Base-by-base conservation (phyloP, 768 basidiomycete genomes). In the Termitomyces heimii region DNA sequence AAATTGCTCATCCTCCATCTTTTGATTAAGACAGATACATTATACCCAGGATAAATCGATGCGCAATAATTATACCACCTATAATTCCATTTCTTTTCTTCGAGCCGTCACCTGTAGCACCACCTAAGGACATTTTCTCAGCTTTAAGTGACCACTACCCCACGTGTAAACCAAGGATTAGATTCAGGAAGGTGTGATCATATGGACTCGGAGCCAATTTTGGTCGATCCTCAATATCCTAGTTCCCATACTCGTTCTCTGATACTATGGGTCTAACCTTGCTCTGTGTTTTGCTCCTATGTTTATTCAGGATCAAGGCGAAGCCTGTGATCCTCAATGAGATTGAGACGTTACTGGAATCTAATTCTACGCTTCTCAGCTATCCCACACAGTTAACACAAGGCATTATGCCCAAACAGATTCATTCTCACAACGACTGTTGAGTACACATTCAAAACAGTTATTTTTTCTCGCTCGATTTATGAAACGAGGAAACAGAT, bases 401-500 rank as follows among this genome's bases (percentile, higher is more conserved):
- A 62, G 66, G 68, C 54, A 74, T 81, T 48, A 70, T 80, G 29
- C 78, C 78, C 0, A 79, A 77, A 62, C 53, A 58, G 5, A 79
- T 82, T n/a, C 79, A 82, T 62, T 81, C 80, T 0, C 80, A 82
- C 62, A 82, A 82, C 60, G 79, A 82, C 56, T 82, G 81, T 81
- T 31, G 57, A 60, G 72, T 63, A 20, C 10, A 34, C 24, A 10
- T 37, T 12, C 12, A 35, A n/a, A 16, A 35, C n/a, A n/a, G n/a
- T n/a, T n/a, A 12, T 10, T 39, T 2, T 53, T 24, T 34, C 42
- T 29, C 20, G 37, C n/a, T 56, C 16, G 13, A 48, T 29, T 54
- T 8, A 29, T 42, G n/a, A 13, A 42, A 49, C 16, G 42, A 40
- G 35, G 32, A 44, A 42, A 31, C 31, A 81, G 80, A 83, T 64